Conservation (phyloP, 2,329 filamentous ascomycete species). For the Albophoma yamanashiensis region DNA sequence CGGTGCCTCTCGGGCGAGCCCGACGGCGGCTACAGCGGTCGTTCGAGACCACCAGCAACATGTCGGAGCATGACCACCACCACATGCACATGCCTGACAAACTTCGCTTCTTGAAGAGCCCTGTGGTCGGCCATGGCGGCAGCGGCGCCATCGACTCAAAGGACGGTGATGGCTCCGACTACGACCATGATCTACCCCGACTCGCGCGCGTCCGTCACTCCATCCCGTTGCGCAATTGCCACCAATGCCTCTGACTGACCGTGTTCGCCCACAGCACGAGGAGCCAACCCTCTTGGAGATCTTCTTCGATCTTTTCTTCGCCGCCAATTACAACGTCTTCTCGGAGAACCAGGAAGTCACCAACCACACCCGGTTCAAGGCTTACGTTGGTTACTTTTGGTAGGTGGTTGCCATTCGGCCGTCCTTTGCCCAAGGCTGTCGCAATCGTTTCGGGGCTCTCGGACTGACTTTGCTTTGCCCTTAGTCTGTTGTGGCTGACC, state of each 20-base stretch:
- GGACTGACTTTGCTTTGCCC: neutral
- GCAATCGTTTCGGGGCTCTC: neutral
- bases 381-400: constrained; percentile 26
- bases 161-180: neutral
- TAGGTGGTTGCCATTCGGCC: constrained; percentile 2
- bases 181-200: constrained; percentile 9
- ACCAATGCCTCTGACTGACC: neutral
- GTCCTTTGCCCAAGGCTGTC: too few species aligned
- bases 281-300: constrained; percentile 25
- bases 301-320: constrained; percentile 28
- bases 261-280: constrained; percentile 14
- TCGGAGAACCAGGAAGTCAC: constrained; percentile 20
- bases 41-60: constrained; percentile 1
- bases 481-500: constrained; percentile 53
- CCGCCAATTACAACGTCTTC: constrained; percentile 56
- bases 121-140: constrained; percentile 7
- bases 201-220: constrained; percentile 13
- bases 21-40: neutral
- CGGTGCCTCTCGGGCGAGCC: neutral
- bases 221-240: too few species aligned
- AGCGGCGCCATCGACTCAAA: neutral
- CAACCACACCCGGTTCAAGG: constrained; percentile 18
- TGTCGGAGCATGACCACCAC: constrained; percentile 5
- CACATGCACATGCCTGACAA: constrained; percentile 9
- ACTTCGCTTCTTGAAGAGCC: constrained; percentile 21